Evolutionary conservation across 1,284 basidiomycete species (phyloP).

Genomic region (Cryptococcus jaspeensis): DNA sequence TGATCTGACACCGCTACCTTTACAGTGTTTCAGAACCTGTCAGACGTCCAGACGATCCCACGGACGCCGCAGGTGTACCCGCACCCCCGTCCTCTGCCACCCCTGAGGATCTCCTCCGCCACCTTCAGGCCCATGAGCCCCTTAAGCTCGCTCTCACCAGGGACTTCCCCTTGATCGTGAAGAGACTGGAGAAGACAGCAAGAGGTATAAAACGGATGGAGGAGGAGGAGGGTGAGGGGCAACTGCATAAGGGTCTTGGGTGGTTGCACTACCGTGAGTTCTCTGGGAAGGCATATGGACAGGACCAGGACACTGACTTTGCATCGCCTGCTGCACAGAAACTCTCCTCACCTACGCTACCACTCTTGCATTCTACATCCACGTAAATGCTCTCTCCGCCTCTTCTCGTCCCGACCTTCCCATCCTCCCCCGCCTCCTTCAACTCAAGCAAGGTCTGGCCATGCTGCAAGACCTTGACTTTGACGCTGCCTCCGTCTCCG

Average conservation of each 20-base stretch:
- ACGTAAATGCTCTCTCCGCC: constrained; percentile 72
- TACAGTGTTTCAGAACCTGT: neutral
- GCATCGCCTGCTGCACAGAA: constrained; percentile 56
- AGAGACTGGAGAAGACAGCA: constrained; percentile 48
- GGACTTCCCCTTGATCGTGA: constrained; percentile 55
- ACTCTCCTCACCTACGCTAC: constrained; percentile 85
- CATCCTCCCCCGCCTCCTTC: constrained; percentile 75
- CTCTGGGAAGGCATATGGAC: neutral
- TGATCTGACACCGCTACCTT: too few relatives aligned
- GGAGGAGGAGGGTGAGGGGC: constrained; percentile 35
- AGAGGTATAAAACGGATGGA: constrained; percentile 43
- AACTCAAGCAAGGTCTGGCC: constrained; percentile 77
- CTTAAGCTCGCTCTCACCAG: constrained; percentile 62
- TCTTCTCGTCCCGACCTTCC: constrained; percentile 64
- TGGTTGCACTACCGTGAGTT: constrained; percentile 52
- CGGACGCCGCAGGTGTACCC: constrained; percentile 9
- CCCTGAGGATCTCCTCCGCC: constrained; percentile 61
- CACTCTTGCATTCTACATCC: constrained; percentile 88
- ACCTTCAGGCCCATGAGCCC: constrained; percentile 76
- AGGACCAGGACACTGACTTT: neutral
- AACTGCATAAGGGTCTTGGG: constrained; percentile 49
- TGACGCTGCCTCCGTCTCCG: constrained; percentile 55
- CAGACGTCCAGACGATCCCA: neutral
- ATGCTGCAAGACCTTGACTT: constrained; percentile 82
- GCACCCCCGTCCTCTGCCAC: constrained; percentile 35